Base-by-base conservation (phyloP, 2,329 filamentous ascomycete species). In the Corynespora cassiicola region DNA sequence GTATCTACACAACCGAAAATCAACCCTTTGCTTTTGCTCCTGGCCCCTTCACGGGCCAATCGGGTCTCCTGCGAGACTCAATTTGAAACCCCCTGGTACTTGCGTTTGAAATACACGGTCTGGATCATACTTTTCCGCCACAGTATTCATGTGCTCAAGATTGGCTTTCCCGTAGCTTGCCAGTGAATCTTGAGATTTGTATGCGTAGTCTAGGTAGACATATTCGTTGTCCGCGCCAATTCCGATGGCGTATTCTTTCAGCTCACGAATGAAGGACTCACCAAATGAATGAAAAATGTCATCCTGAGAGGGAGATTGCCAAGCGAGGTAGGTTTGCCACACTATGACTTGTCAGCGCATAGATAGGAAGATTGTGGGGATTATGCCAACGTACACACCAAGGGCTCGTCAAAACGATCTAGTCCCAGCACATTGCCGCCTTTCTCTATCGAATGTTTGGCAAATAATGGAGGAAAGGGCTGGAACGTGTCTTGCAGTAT, bases 361-460 rank as follows among this genome's bases (percentile, higher is more conserved):
- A n/a, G n/a, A n/a, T n/a, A n/a, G n/a, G n/a, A n/a, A n/a, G n/a
- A n/a, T n/a, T n/a, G n/a, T n/a, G n/a, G n/a, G n/a, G n/a, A n/a
- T n/a, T n/a, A n/a, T n/a, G n/a, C n/a, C n/a, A n/a, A n/a, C n/a
- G n/a, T n/a, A n/a, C n/a, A n/a, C n/a, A n/a, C n/a, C n/a, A n/a
- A n/a, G n/a, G n/a, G n/a, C n/a, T n/a, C n/a, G n/a, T n/a, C n/a
- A n/a, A n/a, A n/a, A n/a, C n/a, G n/a, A n/a, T n/a, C n/a, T n/a
- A n/a, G n/a, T 4, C 66, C 68, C 20, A 74, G 56, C 31, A 75
- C 63, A 45, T 71, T 72, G 25, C 68, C 70, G 36, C 73, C 68
- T 32, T 60, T 65, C 21, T 58, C 58, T 5, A 42, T 42, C 18
- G 66, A 68, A 10, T 68, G 51, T 33, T 61, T 45, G 30, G 55